Conservation (phyloP, 2,329 filamentous ascomycete species). For the Fusarium cyanostomum region DNA sequence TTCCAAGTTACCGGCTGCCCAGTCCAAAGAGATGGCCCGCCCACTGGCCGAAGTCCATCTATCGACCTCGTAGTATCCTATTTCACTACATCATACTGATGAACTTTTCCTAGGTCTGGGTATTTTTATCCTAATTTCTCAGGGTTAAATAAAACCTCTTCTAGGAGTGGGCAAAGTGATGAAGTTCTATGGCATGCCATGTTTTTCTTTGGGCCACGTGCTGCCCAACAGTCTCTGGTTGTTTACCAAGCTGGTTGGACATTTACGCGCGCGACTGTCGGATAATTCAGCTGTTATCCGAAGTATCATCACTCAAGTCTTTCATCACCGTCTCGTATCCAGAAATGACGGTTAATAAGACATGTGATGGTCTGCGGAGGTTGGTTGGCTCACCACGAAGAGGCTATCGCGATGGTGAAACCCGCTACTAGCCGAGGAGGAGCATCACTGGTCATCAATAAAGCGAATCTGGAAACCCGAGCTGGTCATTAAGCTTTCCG, state of each 20-base stretch:
- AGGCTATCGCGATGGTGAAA: conserved; percentile 26
- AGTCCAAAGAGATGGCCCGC: background rate
- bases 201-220: too few species aligned
- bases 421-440: conserved; percentile 16
- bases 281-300: conserved; percentile 29
- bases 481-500: background rate
- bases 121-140: background rate
- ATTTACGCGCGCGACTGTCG: conserved; percentile 28
- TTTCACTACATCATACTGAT: too few species aligned
- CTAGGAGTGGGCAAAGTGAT: too few species aligned
- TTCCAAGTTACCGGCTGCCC: too few species aligned
- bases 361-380: conserved; percentile 13
- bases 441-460: background rate
- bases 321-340: conserved; percentile 7
- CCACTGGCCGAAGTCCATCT: too few species aligned
- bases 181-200: too few species aligned
- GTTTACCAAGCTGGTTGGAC: background rate
- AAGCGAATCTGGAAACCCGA: conserved; percentile 17
- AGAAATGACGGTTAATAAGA: background rate
- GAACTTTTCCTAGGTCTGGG: too few species aligned
- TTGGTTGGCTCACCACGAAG: conserved; percentile 4
- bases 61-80: too few species aligned
- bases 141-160: background rate
- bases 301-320: conserved; percentile 22
- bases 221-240: background rate